A percentile compares a stretch with the other conserved stretches of the same genome.
Conservation (phyloP, 306 rosid species). For the Vigna unguiculata region DNA sequence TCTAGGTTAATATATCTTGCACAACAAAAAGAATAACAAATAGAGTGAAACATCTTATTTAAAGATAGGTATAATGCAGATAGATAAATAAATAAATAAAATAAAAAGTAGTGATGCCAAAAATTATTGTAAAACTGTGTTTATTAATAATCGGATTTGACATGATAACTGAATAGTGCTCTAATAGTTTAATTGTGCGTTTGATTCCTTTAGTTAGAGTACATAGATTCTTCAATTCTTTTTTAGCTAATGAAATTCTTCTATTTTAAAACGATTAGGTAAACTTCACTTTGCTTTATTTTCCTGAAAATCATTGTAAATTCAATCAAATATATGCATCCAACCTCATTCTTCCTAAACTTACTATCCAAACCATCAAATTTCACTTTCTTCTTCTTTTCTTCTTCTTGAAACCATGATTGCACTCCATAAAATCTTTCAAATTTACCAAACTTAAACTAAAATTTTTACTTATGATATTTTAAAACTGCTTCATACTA, state of each 20-base stretch:
- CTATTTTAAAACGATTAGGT: background rate
- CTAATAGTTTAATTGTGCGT: background rate
- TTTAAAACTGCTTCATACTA: background rate
- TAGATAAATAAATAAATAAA: background rate
- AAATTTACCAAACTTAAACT: background rate
- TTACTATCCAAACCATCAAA: background rate
- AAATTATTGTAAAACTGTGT: background rate
- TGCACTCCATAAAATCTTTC: background rate
- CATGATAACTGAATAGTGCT: background rate
- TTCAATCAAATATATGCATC: background rate
- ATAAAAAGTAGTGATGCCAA: background rate
- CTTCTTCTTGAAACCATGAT: background rate
- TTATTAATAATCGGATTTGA: background rate
- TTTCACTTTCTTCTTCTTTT: too few species aligned
- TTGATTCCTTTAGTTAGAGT: background rate
- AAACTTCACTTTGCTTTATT: background rate
- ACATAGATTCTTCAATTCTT: background rate
- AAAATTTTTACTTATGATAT: background rate
- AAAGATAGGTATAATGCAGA: background rate
- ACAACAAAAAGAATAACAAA: too few species aligned
- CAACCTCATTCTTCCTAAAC: background rate
- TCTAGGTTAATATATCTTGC: too few species aligned
- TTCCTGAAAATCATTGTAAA: background rate
- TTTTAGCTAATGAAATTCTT: background rate
- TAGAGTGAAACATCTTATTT: background rate